Evolutionary conservation across 805 yeast species (phyloP).

Genomic region (Lipomyces yamadae): DNA sequence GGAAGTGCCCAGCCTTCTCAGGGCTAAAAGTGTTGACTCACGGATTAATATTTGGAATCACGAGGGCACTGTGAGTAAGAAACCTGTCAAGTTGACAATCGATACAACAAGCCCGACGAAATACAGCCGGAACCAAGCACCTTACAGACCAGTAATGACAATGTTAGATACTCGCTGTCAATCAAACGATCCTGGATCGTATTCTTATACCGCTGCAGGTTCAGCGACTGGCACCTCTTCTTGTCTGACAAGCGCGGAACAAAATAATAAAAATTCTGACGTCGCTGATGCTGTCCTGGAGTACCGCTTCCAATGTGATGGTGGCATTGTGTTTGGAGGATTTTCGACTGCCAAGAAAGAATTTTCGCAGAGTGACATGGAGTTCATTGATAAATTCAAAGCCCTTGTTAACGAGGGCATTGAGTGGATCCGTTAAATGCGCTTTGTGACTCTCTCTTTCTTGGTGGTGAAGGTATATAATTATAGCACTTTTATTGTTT

Average conservation of each 20-base stretch:
- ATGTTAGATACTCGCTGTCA: background rate
- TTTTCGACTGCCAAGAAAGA: constrained; percentile 5
- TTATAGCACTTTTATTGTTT: background rate
- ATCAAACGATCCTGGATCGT: background rate
- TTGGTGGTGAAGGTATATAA: background rate
- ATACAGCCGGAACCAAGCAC: background rate
- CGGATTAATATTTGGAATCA: background rate
- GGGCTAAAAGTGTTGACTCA: background rate
- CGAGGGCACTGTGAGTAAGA: background rate
- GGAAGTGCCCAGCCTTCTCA: background rate
- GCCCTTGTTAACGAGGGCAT: background rate
- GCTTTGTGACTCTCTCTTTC: background rate
- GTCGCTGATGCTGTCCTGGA: constrained; percentile 4
- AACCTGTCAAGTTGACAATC: background rate
- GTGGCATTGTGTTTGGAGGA: constrained; percentile 8
- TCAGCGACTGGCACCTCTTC: constrained; percentile 12
- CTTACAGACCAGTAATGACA: background rate
- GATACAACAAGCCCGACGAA: background rate
- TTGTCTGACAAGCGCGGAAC: constrained; percentile 1
- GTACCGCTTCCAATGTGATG: constrained; percentile 5
- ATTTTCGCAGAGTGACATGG: constrained; percentile 3
- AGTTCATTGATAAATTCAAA: constrained; percentile 2
- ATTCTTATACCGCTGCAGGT: constrained; percentile 4
- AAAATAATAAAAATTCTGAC: background rate
- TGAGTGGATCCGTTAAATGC: constrained; percentile 7